Percentiles rank a stretch among this genome's conserved stretches.
Conservation (phyloP, 2,329 filamentous ascomycete species). For the Fusarium sp. region DNA sequence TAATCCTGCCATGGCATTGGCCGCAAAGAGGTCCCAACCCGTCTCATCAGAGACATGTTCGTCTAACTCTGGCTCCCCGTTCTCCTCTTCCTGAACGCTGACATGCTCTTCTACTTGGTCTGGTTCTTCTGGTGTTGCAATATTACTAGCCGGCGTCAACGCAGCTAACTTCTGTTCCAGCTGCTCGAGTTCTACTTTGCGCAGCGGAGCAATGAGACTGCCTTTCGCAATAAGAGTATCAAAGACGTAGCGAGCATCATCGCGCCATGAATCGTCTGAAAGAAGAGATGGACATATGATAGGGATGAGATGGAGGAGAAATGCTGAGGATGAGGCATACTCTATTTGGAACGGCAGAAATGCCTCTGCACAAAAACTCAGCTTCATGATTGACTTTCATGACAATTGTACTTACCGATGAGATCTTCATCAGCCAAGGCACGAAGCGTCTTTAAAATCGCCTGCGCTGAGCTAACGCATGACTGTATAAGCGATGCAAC, state of each 20-base stretch:
- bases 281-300: conserved; percentile 50
- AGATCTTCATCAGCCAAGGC: conserved; percentile 46
- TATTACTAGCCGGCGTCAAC: conserved; percentile 44
- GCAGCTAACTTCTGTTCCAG: conserved; percentile 51
- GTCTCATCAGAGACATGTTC: conserved; percentile 25
- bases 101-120: not conserved
- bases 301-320: conserved; percentile 51
- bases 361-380: conserved; percentile 28
- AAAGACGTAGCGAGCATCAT: conserved; percentile 50
- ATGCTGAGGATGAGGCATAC: conserved; percentile 54
- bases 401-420: conserved; percentile 15
- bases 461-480: conserved; percentile 45
- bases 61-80: not conserved
- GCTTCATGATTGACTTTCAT: accelerated
- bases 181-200: conserved; percentile 51
- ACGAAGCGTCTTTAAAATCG: conserved; percentile 40
- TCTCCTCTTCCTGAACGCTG: accelerated
- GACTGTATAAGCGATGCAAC: conserved; percentile 45
- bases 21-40: conserved; percentile 48
- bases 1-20: conserved; percentile 46
- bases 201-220: conserved; percentile 50
- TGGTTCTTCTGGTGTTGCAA: not conserved
- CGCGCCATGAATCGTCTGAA: conserved; percentile 49
- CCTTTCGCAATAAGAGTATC: conserved; percentile 53
- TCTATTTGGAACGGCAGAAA: conserved; percentile 55